Evolutionary conservation across 257 asterid species (phyloP).

Genomic region (Pogostemon cablin): DNA sequence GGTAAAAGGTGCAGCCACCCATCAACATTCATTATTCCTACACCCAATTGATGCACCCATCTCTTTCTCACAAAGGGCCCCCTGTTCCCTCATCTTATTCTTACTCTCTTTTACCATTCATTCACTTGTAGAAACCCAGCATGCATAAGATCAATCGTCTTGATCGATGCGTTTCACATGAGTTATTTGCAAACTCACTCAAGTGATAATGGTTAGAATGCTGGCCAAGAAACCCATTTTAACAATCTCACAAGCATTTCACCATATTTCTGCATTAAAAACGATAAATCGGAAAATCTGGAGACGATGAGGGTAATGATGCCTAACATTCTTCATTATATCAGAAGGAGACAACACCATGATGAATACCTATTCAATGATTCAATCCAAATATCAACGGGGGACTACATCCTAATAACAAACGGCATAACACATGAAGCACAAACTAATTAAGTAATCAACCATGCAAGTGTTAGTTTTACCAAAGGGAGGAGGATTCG

Average conservation of each 20-base stretch:
- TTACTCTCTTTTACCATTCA: neutral
- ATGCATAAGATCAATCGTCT: no score
- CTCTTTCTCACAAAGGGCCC: neutral
- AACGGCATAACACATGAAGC: neutral
- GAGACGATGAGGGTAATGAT: no score
- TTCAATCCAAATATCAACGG: slow-evolving; percentile 24
- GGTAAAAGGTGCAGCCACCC: slow-evolving; percentile 21
- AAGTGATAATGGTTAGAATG: no score
- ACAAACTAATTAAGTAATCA: slow-evolving; percentile 25
- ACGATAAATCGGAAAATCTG: no score
- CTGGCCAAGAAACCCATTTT: no score
- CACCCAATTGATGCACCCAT: slow-evolving; percentile 14
- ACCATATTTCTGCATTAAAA: no score
- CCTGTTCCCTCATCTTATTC: neutral
- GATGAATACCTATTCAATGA: slow-evolving; percentile 7
- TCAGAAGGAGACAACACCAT: neutral
- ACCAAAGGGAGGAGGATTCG: slow-evolving; percentile 24
- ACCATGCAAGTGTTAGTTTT: slow-evolving; percentile 25
- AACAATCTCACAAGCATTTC: no score
- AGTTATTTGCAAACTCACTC: no score
- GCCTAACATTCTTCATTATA: neutral
- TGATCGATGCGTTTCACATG: no score
- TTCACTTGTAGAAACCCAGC: no score
- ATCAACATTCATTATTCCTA: slow-evolving; percentile 25
- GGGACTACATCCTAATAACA: slow-evolving; percentile 14